Evolutionary conservation across 108 stramenopile genomes (phyloP), one percentile per base, ranked within the genome.

Genomic region (Skeletonema menzelii): DNA sequence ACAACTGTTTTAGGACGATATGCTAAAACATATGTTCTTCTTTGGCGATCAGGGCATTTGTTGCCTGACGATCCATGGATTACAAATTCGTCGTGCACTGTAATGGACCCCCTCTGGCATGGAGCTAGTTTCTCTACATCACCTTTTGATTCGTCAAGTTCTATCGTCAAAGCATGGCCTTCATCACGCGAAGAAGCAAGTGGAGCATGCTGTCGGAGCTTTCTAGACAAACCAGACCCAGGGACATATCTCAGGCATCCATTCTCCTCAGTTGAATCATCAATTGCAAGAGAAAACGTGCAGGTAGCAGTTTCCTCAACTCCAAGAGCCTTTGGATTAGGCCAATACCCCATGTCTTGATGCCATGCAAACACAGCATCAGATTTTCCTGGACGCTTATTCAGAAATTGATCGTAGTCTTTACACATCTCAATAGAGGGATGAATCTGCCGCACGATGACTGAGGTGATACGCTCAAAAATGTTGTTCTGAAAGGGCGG

Each of bases 21-120:
- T 28, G 88, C 88, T 13, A 89, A 17, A 5, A 89, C 88, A 63
- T 89, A 89, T 0, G 88, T 89, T 40, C 84, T 56, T 1, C 88
- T 75, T 59, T 82, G 70, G 27, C 58, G 32, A 70, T 81, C 80
- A 15, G 44, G 35, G 55, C 71, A 70, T 15, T 40, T 66, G 64
- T 89, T 89, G 7, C 88, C 88, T 34, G 80, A 61, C 1, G 75
- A 77, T 13, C 88, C 88, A 69, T 89, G 88, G 1, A 89, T 82
- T 28, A 89, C 83, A 4, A 53, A 87, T 40, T 89, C 88, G 49
- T 89, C 86, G 38, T 89, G 88, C 28, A 89, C 70, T 4, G 88
- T 87, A 15, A 87, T 65, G 10, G 56, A 68, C 12, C 88, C 88
- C 34, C 80, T 35, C 57, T 53, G 69, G 44, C 75, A 72, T 8